Base-by-base conservation (phyloP, 2,329 filamentous ascomycete species). In the Rasamsonia emersonii region DNA sequence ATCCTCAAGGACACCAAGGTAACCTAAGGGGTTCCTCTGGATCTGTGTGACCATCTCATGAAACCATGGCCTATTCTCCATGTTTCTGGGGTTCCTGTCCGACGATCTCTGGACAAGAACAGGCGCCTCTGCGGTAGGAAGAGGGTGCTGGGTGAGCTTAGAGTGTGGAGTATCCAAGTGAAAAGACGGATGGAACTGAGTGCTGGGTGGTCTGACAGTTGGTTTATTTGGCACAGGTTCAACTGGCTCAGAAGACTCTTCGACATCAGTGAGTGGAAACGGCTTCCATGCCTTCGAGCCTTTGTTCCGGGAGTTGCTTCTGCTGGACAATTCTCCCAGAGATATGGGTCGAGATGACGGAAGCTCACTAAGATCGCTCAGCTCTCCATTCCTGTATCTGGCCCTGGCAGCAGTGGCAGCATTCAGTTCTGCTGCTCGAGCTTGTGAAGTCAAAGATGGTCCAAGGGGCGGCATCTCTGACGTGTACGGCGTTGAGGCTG, bases 261-360 rank as follows among this genome's bases (percentile, higher is more conserved):
- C 32, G 11, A 24, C 29, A n/a, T 21, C 38, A 2, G 35, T 36
- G 16, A 35, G 20, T 9, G 26, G 34, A n/a, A 44, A 31, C 4
- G 36, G 34, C 30, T 41, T 51, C 37, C 33, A 39, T 9, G 32
- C 26, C 28, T 40, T 53, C 4, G 33, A 33, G 5, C 36, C 42
- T 39, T 42, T 47, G 20, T 42, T 43, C 16, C 38, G 36, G 13
- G 44, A 40, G 24, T 35, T 36, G 9, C 37, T 32, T 28, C 36
- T 45, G 9, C 19, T 40, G 24, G 37, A 39, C 10, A 49, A 28
- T 9, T 49, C 38, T 10, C 42, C 41, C 19, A 50, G 27, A 26
- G 44, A 41, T n/a, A 50, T 32, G 2, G 46, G 45, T 10, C 42
- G 43, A 17, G 48, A 49, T 4, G 47, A 50, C 5, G 43, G 38